Percentiles rank a stretch among this genome's conserved stretches.
Conservation (phyloP, 495 filamentous ascomycete species). For the Podospora comata region DNA sequence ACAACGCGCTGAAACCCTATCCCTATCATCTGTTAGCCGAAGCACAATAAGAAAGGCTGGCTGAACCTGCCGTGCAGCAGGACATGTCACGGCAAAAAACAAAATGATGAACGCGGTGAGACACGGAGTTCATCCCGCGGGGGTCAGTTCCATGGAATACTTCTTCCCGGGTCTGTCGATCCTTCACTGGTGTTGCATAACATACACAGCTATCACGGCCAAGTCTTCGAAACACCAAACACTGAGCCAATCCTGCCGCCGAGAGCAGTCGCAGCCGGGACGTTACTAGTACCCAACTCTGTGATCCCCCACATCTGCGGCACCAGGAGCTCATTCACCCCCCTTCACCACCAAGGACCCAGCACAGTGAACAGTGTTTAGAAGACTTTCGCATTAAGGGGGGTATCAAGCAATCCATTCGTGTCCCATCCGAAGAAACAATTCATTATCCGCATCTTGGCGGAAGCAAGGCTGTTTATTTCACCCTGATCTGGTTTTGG, state of each 20-base stretch:
- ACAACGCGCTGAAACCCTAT: neutral
- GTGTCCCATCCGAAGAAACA: conserved; percentile 21
- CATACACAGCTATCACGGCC: neutral
- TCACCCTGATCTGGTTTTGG: conserved; percentile 39
- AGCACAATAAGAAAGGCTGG: neutral
- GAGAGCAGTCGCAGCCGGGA: too few relatives aligned
- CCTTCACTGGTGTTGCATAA: conserved; percentile 31
- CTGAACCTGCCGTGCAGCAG: neutral
- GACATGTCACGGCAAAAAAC: neutral
- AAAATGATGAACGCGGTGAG: neutral
- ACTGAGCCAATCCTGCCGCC: neutral
- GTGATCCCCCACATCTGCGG: neutral
- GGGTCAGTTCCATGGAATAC: neutral
- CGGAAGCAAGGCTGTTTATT: conserved; percentile 36
- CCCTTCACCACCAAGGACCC: conserved; percentile 2
- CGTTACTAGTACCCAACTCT: neutral
- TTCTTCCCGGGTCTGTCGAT: conserved; percentile 18
- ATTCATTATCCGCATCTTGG: conserved; percentile 25
- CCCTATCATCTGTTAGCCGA: neutral
- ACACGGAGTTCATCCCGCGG: neutral
- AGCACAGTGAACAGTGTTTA: conserved; percentile 12
- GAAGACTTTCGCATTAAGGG: conserved; percentile 12
- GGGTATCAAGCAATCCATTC: conserved; percentile 24
- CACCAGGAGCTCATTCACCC: conserved; percentile 7
- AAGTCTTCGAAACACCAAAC: conserved; percentile 8